phyloP scores from a whole-genome alignment of 768 basidiomycete genomes.

The Goffeauzyma gilvescens region DNA sequence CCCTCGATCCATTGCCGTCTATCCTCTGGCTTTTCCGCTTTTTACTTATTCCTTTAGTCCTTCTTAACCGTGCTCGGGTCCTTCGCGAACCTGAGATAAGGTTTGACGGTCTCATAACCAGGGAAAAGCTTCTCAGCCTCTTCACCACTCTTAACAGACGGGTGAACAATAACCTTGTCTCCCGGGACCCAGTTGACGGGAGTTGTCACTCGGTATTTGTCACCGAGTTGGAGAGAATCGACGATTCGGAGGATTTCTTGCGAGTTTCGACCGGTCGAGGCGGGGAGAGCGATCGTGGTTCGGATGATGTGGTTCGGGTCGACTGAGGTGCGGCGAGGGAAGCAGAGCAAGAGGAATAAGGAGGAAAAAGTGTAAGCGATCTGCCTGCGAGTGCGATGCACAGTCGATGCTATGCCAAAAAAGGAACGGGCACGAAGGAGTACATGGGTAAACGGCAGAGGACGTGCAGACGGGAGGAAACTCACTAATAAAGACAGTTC shows the following conservation, averaged over 20 bases:
- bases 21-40: too few species aligned
- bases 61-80: too few species aligned
- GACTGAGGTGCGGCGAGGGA: constrained; percentile 29
- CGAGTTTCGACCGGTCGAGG: constrained; percentile 88
- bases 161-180: constrained; percentile 69
- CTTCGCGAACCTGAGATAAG: too few species aligned
- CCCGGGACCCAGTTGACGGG: constrained; percentile 92
- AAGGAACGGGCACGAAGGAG: too few species aligned
- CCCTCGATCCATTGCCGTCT: too few species aligned
- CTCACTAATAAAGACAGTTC: constrained; percentile 72
- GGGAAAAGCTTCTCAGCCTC: constrained; percentile 87
- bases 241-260: constrained; percentile 51
- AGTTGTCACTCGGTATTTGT: constrained; percentile 38
- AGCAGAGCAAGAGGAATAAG: not conserved
- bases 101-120: constrained; percentile 55
- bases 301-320: constrained; percentile 94
- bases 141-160: constrained; percentile 52
- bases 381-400: too few species aligned
- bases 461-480: too few species aligned
- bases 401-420: too few species aligned
- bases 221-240: constrained; percentile 76
- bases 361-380: not conserved
- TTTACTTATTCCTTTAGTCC: too few species aligned
- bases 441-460: too few species aligned
- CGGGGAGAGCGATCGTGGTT: constrained; percentile 75